These are phyloP conservation scores for Chalciporus pseudorubinellus DNA, from an alignment of 768 basidiomycete genomes.

Conservation along the genomic window DNA sequence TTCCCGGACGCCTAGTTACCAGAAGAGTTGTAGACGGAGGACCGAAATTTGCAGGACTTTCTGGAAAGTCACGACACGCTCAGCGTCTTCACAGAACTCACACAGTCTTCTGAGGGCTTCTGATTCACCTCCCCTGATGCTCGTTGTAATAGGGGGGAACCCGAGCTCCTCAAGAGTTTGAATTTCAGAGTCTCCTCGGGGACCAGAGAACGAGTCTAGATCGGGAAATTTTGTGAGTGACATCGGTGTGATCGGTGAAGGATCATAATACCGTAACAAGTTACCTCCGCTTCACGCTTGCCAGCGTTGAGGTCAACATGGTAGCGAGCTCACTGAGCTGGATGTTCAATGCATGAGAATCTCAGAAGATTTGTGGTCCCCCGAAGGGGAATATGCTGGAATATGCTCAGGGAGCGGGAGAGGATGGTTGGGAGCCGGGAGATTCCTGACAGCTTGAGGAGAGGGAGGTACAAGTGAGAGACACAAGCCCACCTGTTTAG, in stretches of 20 bases:
- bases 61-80: conserved; percentile 14
- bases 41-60: conserved; percentile 19
- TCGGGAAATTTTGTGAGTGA: conserved; percentile 3
- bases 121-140: conserved; percentile 31
- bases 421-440: conserved; percentile 6
- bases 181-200: conserved; percentile 26
- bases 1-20: conserved; percentile 16
- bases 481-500: background rate
- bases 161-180: conserved; percentile 13
- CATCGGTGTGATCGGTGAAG: conserved; percentile 15
- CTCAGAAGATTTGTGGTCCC: conserved; percentile 5
- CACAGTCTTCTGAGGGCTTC: conserved; percentile 19
- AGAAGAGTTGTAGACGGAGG: conserved; percentile 21
- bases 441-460: conserved; percentile 12
- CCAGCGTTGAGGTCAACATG: conserved; percentile 15
- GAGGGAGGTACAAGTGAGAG: conserved; percentile 1
- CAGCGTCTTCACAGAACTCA: conserved; percentile 16
- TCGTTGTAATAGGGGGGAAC: conserved; percentile 23
- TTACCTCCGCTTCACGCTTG: conserved; percentile 16
- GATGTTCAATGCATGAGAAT: conserved; percentile 19
- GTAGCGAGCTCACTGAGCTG: conserved; percentile 2
- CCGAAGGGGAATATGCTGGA: conserved; percentile 1
- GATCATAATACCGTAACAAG: conserved; percentile 14
- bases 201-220: conserved; percentile 22
- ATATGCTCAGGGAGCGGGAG: conserved; percentile 7